These are phyloP conservation scores for Tuber magnatum DNA, from an alignment of 495 filamentous ascomycete species.

Conservation along the genomic window DNA sequence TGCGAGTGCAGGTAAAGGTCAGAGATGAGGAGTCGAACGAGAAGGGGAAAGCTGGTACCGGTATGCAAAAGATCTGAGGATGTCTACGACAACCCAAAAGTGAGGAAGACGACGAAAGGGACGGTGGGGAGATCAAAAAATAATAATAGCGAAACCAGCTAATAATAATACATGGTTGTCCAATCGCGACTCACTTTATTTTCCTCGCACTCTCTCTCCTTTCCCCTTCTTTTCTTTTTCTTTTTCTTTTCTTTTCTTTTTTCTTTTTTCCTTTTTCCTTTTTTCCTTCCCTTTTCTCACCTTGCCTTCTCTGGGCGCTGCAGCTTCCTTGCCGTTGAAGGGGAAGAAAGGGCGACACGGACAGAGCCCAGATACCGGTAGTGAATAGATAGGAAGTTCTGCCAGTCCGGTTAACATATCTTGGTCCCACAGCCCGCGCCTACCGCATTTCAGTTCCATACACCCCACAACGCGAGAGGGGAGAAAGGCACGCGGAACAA, in stretches of 20 bases:
- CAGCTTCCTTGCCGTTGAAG: constrained; percentile 29
- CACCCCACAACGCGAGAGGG: not conserved
- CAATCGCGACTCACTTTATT: constrained; percentile 2
- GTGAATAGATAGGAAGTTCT: not conserved
- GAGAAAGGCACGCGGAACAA: not conserved
- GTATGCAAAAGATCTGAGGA: not conserved
- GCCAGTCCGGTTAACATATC: not conserved
- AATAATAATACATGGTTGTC: constrained; percentile 27
- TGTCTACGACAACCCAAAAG: constrained; percentile 13
- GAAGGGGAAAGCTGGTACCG: not conserved
- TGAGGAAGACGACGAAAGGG: constrained; percentile 17
- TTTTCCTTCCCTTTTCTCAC: constrained; percentile 14
- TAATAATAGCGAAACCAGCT: constrained; percentile 16
- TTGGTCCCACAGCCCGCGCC: not conserved
- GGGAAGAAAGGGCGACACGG: constrained; percentile 19
- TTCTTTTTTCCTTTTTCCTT: not conserved
- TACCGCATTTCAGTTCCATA: not conserved
- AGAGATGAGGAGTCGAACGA: constrained; percentile 23
- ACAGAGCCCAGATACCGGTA: constrained; percentile 10
- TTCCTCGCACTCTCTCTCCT: not conserved
- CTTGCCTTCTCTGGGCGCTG: constrained; percentile 21
- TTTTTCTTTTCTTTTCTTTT: not conserved
- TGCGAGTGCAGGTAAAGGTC: constrained; percentile 1
- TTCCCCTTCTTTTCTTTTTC: not conserved
- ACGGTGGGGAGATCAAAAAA: constrained; percentile 37